Percentiles rank a stretch among this genome's conserved stretches.
Conservation (phyloP, 805 yeast genomes). For the Saccharomyces kudriavzevii region DNA sequence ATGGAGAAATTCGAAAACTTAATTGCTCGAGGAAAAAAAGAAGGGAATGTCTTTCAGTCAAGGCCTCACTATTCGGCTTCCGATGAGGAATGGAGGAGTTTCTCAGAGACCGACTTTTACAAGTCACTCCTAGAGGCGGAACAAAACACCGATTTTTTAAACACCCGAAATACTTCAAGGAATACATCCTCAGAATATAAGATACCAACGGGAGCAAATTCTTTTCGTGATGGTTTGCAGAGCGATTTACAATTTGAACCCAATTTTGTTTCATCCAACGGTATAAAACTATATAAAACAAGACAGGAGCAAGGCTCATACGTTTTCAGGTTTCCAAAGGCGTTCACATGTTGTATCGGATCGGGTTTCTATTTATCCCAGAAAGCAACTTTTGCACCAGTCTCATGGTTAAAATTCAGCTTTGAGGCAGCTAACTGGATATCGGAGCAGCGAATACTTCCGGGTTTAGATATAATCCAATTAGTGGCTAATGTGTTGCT, state of each 20-base stretch:
- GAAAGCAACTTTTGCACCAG: constrained; percentile 48
- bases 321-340: constrained; percentile 48
- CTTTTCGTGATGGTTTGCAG: not conserved
- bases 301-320: constrained; percentile 58
- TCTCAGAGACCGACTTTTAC: not conserved
- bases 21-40: constrained; percentile 13
- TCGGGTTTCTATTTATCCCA: constrained; percentile 52
- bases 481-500: constrained; percentile 40
- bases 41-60: not conserved
- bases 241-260: constrained; percentile 40
- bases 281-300: constrained; percentile 40
- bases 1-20: constrained; percentile 41
- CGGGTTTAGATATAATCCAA: constrained; percentile 45
- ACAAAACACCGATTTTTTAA: not conserved
- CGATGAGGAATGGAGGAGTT: not conserved
- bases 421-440: constrained; percentile 47
- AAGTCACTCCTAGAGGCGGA: not conserved
- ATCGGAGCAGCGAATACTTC: constrained; percentile 38
- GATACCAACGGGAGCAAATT: not conserved
- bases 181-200: not conserved
- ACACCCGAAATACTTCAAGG: not conserved
- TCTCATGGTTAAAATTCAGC: constrained; percentile 46
- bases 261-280: constrained; percentile 36
- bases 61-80: not conserved
- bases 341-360: constrained; percentile 44